Conservation (phyloP, 495 filamentous ascomycete genomes). For the Astrocystis sublimbata region DNA sequence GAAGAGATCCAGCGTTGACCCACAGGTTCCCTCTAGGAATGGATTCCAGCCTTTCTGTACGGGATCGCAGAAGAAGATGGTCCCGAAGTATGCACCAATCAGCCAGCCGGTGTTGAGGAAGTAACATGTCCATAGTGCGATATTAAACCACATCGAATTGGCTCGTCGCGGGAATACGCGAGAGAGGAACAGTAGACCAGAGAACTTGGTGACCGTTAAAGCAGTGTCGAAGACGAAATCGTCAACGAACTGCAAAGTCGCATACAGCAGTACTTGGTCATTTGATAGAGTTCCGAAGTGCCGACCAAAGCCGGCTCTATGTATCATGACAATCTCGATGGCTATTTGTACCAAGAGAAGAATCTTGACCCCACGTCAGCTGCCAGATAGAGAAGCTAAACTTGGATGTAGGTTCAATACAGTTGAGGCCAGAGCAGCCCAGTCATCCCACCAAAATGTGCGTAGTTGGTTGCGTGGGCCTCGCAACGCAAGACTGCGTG, state of each 20-base stretch:
- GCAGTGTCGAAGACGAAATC: constrained; percentile 11
- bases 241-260: neutral
- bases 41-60: constrained; percentile 18
- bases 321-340: neutral
- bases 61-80: constrained; percentile 20
- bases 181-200: constrained; percentile 15
- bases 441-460: constrained; percentile 21
- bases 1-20: neutral
- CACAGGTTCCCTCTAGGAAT: neutral
- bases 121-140: constrained; percentile 7
- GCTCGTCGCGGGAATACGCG: constrained; percentile 13
- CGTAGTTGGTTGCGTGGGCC: neutral
- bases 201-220: constrained; percentile 9
- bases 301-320: constrained; percentile 1
- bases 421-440: constrained; percentile 7
- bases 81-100: constrained; percentile 19
- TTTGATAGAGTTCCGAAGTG: constrained; percentile 1
- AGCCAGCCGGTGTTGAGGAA: constrained; percentile 17
- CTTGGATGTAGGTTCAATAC: neutral
- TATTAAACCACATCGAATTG: constrained; percentile 13
- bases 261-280: neutral
- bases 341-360: neutral
- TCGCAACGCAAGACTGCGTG: neutral
- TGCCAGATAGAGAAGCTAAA: neutral
- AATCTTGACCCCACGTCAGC: neutral